Evolutionary conservation across 1,284 basidiomycete genomes (phyloP), one percentile per base, ranked within the genome.

Genomic region (Bjerkandera adusta): DNA sequence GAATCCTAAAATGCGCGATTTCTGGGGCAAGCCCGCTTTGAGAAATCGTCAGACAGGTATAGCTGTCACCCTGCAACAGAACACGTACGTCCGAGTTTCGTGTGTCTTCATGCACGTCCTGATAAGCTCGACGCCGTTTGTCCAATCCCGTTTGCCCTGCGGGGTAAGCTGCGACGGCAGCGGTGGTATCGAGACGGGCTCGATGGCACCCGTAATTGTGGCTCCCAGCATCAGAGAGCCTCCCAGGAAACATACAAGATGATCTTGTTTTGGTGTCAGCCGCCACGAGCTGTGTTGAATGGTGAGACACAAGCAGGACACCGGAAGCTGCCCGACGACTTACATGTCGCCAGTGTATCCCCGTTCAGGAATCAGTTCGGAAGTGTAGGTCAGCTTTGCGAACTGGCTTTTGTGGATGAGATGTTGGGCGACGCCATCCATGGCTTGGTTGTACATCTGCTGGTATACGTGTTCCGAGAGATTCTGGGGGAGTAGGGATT

Each of bases 191-290:
- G 80, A 81, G 3, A 84, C 75, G 1, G 63, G 65, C 2, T 62
- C 60, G 26, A 73, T 51, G 0, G 81, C 71, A 8, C 81, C 79
- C 1, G 83, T 77, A 25, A 83, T 84, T 1, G 87, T 88, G 11
- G 93, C 88, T 16, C 95, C 93, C 5, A 97, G 79, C 76, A 97
- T 85, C 56, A 97, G 79, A 2, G 89, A 89, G 4, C 93, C 94
- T 27, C 88, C 93, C 36, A 97, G 70, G 81, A 97, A 98, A 68
- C 95, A 97, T 1, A 92, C 94, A 16, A 98, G 79, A 65, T 97
- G 95, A 64, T 98, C 95, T 70, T 98, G 95, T 66, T 97, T 96
- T 12, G 89, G 87, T 1, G 77, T 71, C 12, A 89, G 69, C 20
- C 75, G 73, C 89, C 88, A 92, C 43, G 69, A 66, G 24, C 87